phyloP scores from a whole-genome alignment of 768 basidiomycete species.

The Suillus weaverae region DNA sequence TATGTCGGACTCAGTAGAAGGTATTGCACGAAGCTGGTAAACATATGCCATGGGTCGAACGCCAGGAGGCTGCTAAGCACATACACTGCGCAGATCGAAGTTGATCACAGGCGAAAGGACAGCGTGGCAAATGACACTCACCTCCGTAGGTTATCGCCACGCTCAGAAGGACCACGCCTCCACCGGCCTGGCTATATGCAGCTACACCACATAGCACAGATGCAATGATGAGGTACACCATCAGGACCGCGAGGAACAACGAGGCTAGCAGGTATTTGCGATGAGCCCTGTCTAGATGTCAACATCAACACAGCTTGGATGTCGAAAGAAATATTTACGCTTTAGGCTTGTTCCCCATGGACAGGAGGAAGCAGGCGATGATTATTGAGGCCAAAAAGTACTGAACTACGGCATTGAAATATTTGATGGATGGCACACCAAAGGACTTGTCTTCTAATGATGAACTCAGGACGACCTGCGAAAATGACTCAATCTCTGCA shows the following conservation, averaged over 20 bases:
- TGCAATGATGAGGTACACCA: slow-evolving; percentile 81
- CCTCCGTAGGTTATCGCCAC: slow-evolving; percentile 83
- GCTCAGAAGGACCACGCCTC: slow-evolving; percentile 79
- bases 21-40: slow-evolving; percentile 90
- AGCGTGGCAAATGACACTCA: slow-evolving; percentile 30
- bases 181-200: slow-evolving; percentile 65
- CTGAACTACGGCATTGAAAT: slow-evolving; percentile 76
- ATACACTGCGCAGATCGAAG: slow-evolving; percentile 52
- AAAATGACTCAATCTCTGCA: background rate
- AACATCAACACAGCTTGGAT: background rate
- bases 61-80: slow-evolving; percentile 76
- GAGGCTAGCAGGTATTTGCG: slow-evolving; percentile 80
- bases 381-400: slow-evolving; percentile 84
- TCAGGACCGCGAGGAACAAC: slow-evolving; percentile 71
- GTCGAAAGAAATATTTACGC: slow-evolving; percentile 47
- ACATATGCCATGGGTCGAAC: slow-evolving; percentile 94
- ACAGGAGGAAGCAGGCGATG: slow-evolving; percentile 88
- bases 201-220: slow-evolving; percentile 80
- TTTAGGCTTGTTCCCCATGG: slow-evolving; percentile 93
- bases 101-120: slow-evolving; percentile 4
- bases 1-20: slow-evolving; percentile 82
- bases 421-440: slow-evolving; percentile 58
- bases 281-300: slow-evolving; percentile 21
- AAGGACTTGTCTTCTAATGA: slow-evolving; percentile 80
- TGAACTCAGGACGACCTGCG: slow-evolving; percentile 81